Evolutionary conservation across 148 eudicot genomes (phyloP).

Genomic region (Rhododendron ferrugineum): DNA sequence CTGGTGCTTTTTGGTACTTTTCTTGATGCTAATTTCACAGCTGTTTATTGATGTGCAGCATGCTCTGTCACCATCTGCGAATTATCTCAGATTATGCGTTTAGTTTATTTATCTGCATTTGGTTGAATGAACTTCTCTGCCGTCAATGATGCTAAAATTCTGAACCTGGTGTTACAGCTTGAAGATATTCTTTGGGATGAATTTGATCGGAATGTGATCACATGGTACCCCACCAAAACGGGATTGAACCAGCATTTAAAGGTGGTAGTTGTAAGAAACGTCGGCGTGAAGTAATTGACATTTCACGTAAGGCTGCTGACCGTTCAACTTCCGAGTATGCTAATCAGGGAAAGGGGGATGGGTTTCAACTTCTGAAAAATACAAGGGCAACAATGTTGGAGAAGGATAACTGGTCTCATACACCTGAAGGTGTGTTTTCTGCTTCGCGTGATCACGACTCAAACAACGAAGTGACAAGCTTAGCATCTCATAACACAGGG

Average conservation of each 20-base stretch:
- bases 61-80: neutral
- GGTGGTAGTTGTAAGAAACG: slow-evolving; percentile 35
- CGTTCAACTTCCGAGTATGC: slow-evolving; percentile 16
- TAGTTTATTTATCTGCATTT: slow-evolving; percentile 1
- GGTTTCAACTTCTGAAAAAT: slow-evolving; percentile 19
- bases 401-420: slow-evolving; percentile 34
- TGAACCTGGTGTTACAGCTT: slow-evolving; percentile 51
- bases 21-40: neutral
- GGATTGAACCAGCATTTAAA: slow-evolving; percentile 24
- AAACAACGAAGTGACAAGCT: slow-evolving; percentile 25
- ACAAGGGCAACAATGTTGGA: slow-evolving; percentile 40
- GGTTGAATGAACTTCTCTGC: slow-evolving; percentile 1
- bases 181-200: slow-evolving; percentile 80
- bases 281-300: slow-evolving; percentile 26
- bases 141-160: slow-evolving; percentile 23
- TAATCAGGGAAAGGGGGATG: slow-evolving; percentile 23
- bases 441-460: slow-evolving; percentile 32
- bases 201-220: slow-evolving; percentile 57
- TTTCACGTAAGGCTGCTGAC: slow-evolving; percentile 25
- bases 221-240: slow-evolving; percentile 47
- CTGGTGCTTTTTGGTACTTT: neutral
- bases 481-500: slow-evolving; percentile 38
- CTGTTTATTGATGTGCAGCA: neutral
- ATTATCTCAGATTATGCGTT: neutral
- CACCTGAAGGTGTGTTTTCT: slow-evolving; percentile 34